phyloP scores from a whole-genome alignment of 2,329 filamentous ascomycete species.

The Spiromastix sp. region DNA sequence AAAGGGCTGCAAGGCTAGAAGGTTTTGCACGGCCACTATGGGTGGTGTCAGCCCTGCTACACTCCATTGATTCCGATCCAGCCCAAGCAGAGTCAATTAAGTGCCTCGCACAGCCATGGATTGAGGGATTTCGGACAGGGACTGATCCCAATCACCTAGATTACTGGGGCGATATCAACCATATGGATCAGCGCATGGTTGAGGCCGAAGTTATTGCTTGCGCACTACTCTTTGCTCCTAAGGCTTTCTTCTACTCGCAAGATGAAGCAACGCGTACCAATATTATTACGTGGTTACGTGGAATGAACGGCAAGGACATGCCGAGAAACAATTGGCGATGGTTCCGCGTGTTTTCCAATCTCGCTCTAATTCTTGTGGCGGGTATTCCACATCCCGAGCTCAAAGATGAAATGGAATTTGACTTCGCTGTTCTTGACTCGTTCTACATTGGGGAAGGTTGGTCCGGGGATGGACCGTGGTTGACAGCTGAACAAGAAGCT shows the following conservation, averaged over 20 bases:
- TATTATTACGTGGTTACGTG: conserved; percentile 7
- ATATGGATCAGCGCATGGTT: conserved; percentile 17
- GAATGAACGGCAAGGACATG: conserved; percentile 9
- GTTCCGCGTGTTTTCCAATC: conserved; percentile 12
- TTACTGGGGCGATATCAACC: conserved; percentile 14
- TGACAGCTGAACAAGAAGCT: conserved; percentile 2
- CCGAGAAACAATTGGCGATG: conserved; percentile 14
- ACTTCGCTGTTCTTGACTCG: conserved; percentile 10
- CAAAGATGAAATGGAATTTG: background rate
- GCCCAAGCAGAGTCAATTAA: background rate
- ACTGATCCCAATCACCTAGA: conserved; percentile 14
- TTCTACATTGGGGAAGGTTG: conserved; percentile 12
- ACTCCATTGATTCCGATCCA: background rate
- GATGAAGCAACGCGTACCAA: conserved; percentile 6
- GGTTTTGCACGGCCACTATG: conserved; percentile 23
- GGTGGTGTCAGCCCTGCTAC: conserved; percentile 22
- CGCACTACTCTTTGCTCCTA: conserved; percentile 13
- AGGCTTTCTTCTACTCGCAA: conserved; percentile 11
- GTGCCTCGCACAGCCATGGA: background rate
- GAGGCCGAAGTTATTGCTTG: conserved; percentile 14
- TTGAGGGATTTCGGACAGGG: conserved; percentile 7
- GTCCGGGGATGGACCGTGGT: conserved; percentile 12
- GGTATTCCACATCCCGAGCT: conserved; percentile 7
- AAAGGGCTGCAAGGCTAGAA: conserved; percentile 21
- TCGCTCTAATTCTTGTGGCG: conserved; percentile 8